Conservation (phyloP, 1,139 yeast species). For the Kurtzmaniella quercitrusa region DNA sequence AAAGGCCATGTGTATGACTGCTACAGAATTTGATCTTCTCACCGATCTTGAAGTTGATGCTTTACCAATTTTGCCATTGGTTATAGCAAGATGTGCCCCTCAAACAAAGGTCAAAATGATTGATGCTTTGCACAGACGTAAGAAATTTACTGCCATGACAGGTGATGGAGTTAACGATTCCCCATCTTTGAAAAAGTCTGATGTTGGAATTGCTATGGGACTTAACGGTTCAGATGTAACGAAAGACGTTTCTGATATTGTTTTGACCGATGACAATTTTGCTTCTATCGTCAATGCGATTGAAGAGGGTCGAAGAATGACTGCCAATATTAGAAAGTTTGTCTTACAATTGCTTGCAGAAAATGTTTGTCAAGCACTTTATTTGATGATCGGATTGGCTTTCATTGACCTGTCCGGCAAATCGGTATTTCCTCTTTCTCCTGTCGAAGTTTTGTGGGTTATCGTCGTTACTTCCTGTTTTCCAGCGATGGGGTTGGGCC, state of each 20-base stretch:
- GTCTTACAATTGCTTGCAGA: slow-evolving; percentile 77
- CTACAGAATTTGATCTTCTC: slow-evolving; percentile 64
- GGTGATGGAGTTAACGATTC: slow-evolving; percentile 89
- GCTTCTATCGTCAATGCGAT: slow-evolving; percentile 74
- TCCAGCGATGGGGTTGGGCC: slow-evolving; percentile 87
- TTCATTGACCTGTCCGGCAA: slow-evolving; percentile 56
- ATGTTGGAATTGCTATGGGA: slow-evolving; percentile 89
- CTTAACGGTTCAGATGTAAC: slow-evolving; percentile 80
- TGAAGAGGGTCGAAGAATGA: slow-evolving; percentile 82
- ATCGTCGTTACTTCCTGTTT: slow-evolving; percentile 75
- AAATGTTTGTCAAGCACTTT: slow-evolving; percentile 74
- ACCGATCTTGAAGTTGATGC: slow-evolving; percentile 60
- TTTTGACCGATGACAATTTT: slow-evolving; percentile 71
- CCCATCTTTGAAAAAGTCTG: slow-evolving; percentile 75
- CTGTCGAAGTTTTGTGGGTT: slow-evolving; percentile 79
- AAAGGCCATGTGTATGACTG: slow-evolving; percentile 71
- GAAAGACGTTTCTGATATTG: slow-evolving; percentile 75
- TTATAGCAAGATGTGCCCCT: slow-evolving; percentile 83
- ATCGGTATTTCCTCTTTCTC: slow-evolving; percentile 75
- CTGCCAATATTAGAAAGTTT: slow-evolving; percentile 75
- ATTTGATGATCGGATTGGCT: slow-evolving; percentile 67
- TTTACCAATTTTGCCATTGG: slow-evolving; percentile 70
- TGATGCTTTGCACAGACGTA: slow-evolving; percentile 73
- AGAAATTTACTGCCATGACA: slow-evolving; percentile 76
- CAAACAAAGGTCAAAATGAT: slow-evolving; percentile 82